Conservation (phyloP, 1,139 yeast species). For the Eremothecium gossypii region DNA sequence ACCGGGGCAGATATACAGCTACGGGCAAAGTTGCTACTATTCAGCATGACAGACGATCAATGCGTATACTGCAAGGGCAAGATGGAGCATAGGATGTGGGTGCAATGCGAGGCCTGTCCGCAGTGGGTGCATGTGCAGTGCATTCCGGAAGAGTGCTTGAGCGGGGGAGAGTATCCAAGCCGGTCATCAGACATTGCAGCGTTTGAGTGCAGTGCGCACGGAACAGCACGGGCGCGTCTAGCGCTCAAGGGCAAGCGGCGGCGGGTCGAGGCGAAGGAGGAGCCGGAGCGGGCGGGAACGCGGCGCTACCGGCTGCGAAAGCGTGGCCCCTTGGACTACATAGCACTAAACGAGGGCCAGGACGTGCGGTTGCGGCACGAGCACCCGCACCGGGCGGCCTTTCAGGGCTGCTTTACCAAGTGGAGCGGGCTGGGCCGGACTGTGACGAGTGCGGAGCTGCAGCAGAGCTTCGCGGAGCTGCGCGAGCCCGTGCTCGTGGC, state of each 20-base stretch:
- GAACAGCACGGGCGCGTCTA: constrained; percentile 6
- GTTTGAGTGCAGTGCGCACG: constrained; percentile 15
- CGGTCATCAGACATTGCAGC: constrained; percentile 10
- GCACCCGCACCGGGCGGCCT: constrained; percentile 51
- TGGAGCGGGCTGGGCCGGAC: constrained; percentile 17
- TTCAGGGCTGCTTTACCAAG: constrained; percentile 18
- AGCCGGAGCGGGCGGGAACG: background rate
- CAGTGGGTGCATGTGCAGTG: constrained; percentile 20
- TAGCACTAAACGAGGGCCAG: constrained; percentile 72
- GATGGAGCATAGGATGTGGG: constrained; percentile 11
- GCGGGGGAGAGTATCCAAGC: constrained; percentile 7
- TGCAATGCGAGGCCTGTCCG: constrained; percentile 17
- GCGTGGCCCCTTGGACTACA: constrained; percentile 55
- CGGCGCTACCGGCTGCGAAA: constrained; percentile 21
- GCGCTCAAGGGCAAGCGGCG: constrained; percentile 7
- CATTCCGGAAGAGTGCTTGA: constrained; percentile 12
- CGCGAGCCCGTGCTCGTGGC: constrained; percentile 35
- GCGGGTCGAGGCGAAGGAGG: background rate
- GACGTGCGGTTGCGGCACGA: constrained; percentile 46
- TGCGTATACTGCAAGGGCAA: background rate
- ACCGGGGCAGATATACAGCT: background rate
- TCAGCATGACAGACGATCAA: background rate
- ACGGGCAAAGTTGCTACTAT: background rate
- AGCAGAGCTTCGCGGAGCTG: constrained; percentile 31
- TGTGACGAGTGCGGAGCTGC: constrained; percentile 31